These are phyloP conservation scores for Sphaerobolus stellatus DNA, from an alignment of 1,284 basidiomycete genomes.

Conservation along the genomic window DNA sequence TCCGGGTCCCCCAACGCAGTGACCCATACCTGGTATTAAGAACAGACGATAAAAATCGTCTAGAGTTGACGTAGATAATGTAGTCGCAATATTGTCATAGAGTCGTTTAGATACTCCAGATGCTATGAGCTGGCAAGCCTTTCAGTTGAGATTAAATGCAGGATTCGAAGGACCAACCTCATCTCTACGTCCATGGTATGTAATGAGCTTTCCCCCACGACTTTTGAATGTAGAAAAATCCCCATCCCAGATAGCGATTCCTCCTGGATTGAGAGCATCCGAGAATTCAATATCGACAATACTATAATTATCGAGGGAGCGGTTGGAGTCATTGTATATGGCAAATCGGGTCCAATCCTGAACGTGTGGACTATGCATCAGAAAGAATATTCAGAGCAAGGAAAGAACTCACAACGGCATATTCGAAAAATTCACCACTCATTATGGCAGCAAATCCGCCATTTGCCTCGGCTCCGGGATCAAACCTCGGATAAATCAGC, in stretches of 20 bases:
- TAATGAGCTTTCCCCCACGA: conserved; percentile 8
- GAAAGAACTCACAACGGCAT: not conserved
- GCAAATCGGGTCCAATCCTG: conserved; percentile 16
- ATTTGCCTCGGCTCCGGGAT: conserved; percentile 15
- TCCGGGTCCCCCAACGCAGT: conserved; percentile 29
- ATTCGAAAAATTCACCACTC: not conserved
- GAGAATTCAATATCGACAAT: conserved; percentile 1
- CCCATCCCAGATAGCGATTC: conserved; percentile 3
- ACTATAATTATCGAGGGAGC: conserved; percentile 5
- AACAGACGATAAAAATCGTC: conserved; percentile 27
- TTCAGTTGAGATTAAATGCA: not conserved
- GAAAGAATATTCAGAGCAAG: not conserved
- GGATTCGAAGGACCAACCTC: not conserved
- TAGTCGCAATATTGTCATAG: conserved; percentile 1
- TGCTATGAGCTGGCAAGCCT: conserved; percentile 30
- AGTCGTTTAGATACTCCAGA: conserved; percentile 29
- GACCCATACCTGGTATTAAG: conserved; percentile 42
- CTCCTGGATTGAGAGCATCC: conserved; percentile 8
- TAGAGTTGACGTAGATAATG: not conserved
- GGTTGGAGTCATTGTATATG: conserved; percentile 5
- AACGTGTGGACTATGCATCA: not conserved
- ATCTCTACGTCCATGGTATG: conserved; percentile 6
- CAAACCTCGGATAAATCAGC: conserved; percentile 26
- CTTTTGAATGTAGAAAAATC: conserved; percentile 1
- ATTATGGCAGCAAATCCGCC: not conserved